Evolutionary conservation across 2,329 filamentous ascomycete genomes (phyloP).

Genomic region (Pestalotiopsis sp.): DNA sequence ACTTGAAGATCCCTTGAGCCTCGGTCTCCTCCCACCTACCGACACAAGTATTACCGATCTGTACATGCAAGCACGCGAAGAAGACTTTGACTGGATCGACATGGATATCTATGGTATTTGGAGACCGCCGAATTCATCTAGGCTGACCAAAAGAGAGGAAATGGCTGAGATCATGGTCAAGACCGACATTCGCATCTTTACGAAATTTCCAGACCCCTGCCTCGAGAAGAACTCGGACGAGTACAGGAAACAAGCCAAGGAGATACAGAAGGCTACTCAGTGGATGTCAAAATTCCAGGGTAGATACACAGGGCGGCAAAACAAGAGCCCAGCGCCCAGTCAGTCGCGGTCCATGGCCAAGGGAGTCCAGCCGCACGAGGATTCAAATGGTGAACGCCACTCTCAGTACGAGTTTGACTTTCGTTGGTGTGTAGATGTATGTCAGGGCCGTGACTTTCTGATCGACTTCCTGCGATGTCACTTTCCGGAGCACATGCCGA

Average conservation of each 20-base stretch:
- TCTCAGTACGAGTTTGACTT: slow-evolving; percentile 12
- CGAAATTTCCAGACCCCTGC: slow-evolving; percentile 3
- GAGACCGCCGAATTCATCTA: background rate
- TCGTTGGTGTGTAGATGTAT: slow-evolving; percentile 2
- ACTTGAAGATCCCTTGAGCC: too few species aligned
- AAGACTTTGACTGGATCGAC: background rate
- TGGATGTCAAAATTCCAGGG: slow-evolving; percentile 8
- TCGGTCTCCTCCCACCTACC: too few species aligned
- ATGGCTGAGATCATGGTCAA: background rate
- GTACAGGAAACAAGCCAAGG: slow-evolving; percentile 14
- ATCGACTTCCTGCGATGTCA: slow-evolving; percentile 20
- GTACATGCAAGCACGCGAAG: background rate
- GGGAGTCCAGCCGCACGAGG: background rate
- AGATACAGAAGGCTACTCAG: slow-evolving; percentile 15
- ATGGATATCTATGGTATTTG: slow-evolving; percentile 1
- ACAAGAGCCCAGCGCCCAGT: background rate
- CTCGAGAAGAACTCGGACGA: slow-evolving; percentile 13
- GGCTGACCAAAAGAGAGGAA: background rate
- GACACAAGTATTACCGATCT: too few species aligned
- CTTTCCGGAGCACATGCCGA: slow-evolving; percentile 18
- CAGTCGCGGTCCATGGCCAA: too few species aligned
- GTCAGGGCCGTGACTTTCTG: slow-evolving; percentile 21
- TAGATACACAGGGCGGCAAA: background rate
- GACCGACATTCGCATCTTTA: slow-evolving; percentile 16
- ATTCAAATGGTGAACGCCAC: background rate